These are phyloP conservation scores for Trametes sanguinea DNA, from an alignment of 768 basidiomycete species.

Conservation along the genomic window DNA sequence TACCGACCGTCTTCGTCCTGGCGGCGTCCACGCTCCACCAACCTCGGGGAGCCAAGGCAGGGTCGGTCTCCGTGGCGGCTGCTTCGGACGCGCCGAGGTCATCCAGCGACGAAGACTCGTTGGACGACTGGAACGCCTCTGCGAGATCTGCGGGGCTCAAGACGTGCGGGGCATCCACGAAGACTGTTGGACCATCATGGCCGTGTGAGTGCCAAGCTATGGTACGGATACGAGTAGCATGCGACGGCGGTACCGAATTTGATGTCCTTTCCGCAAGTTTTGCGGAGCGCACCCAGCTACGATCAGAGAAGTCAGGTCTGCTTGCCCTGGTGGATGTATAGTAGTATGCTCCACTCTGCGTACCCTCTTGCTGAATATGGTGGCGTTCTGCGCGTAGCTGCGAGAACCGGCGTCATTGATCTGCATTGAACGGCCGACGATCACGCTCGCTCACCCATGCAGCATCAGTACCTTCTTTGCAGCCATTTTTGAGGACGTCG, in stretches of 20 bases:
- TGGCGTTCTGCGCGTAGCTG: slow-evolving; percentile 75
- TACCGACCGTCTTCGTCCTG: slow-evolving; percentile 51
- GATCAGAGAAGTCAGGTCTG: too few relatives aligned
- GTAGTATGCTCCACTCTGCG: too few relatives aligned
- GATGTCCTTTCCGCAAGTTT: slow-evolving; percentile 62
- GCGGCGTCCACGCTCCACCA: slow-evolving; percentile 71
- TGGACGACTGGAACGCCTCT: slow-evolving; percentile 28
- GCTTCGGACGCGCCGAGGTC: slow-evolving; percentile 45
- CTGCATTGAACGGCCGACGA: too few relatives aligned
- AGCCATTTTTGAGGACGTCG: background rate
- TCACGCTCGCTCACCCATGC: slow-evolving; percentile 38
- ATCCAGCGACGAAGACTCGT: slow-evolving; percentile 32
- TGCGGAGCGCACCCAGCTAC: slow-evolving; percentile 73
- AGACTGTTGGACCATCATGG: slow-evolving; percentile 48
- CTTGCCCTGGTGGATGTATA: background rate
- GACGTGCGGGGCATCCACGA: slow-evolving; percentile 70
- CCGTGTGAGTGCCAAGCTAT: too few relatives aligned
- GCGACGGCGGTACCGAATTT: slow-evolving; percentile 53
- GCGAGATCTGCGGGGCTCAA: slow-evolving; percentile 66
- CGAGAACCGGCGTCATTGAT: background rate
- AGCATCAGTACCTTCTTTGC: slow-evolving; percentile 43
- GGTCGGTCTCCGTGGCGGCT: slow-evolving; percentile 42
- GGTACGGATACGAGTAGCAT: too few relatives aligned
- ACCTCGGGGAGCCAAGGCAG: slow-evolving; percentile 57
- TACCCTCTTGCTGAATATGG: slow-evolving; percentile 72